Percentiles rank a stretch among this genome's conserved stretches.
These are phyloP conservation scores for Protomyces macrosporus DNA, from an alignment of 1,139 yeast species.

Conservation along the genomic window DNA sequence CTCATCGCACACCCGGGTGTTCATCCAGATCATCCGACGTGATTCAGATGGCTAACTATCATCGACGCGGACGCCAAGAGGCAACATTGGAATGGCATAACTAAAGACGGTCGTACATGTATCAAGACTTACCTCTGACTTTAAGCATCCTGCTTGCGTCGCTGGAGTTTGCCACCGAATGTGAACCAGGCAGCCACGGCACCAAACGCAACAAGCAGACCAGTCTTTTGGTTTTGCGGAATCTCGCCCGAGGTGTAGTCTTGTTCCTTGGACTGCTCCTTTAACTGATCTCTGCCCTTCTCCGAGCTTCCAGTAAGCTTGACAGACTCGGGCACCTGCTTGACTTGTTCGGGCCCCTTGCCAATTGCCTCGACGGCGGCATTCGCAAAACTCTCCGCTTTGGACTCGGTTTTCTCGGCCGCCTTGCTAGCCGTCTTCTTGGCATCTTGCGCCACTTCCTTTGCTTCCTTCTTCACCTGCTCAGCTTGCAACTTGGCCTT, in stretches of 20 bases:
- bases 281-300: not conserved
- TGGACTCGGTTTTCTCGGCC: not conserved
- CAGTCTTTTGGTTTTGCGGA: constrained; percentile 17
- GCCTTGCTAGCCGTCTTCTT: not conserved
- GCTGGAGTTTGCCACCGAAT: constrained; percentile 19
- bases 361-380: constrained; percentile 15
- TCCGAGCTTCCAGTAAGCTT: not conserved
- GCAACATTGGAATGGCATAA: too few species aligned
- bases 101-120: too few species aligned
- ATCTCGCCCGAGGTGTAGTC: not conserved
- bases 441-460: not conserved
- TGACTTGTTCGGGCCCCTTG: not conserved
- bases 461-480: not conserved
- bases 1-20: not conserved
- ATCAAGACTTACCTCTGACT: too few species aligned
- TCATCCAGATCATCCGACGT: too few species aligned
- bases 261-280: not conserved
- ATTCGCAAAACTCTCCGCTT: constrained; percentile 5
- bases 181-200: constrained; percentile 18
- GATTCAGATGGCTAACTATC: not conserved
- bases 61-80: not conserved
- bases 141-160: not conserved
- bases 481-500: not conserved
- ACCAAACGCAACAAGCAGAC: constrained; percentile 4
- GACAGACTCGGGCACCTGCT: not conserved